Base-by-base conservation (phyloP, 495 filamentous ascomycete species). In the Cairneyella variabilis region DNA sequence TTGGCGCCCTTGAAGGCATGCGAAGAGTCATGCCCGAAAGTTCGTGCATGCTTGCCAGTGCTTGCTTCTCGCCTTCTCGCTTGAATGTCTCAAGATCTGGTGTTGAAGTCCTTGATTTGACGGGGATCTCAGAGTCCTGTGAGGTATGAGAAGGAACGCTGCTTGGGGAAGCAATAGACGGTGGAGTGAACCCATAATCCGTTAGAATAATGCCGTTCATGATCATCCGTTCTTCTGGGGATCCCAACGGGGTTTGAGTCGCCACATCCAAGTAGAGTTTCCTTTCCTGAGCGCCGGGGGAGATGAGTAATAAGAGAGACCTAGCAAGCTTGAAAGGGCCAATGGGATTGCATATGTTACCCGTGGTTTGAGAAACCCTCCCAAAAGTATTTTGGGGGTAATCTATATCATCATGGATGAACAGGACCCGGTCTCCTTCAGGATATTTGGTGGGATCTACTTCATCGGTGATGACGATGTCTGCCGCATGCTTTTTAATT, bases 271-370 rank as follows among this genome's bases (percentile, higher is more conserved):
- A 7, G 8, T 45, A 22, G 9, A 14, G 1, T 3, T 2, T 2
- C 16, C 22, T 10, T 6, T 10, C 17, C 41, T 45, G 21, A 3
- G 14, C 0, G 10, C 16, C 8, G 23, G 10, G 48, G 12, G 53
- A 38, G 22, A 61, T 14, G 16, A 61, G 32, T 7, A 21, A n/a
- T 3, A 61, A 25, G 18, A 61, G 26, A 11, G 39, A 45, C 2
- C 54, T 18, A 20, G 59, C 59, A 2, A 62, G 52, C 21, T 59
- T 62, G 48, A 58, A 62, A n/a, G 59, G 59, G 2, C 59, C 59
- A 14, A 62, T 39, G 12, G 59, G 59, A 14, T 20, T 37, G 26
- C 39, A 57, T 1, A 62, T 49, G 17, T 48, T 36, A 3, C 45
- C 47, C 3, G 55, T 30, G n/a, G 28, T 32, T 32, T 32, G 28